Percentiles rank a stretch among this genome's conserved stretches.
Evolutionary conservation across 768 basidiomycete species (phyloP).

Genomic region (Tephrocybe rancida): DNA sequence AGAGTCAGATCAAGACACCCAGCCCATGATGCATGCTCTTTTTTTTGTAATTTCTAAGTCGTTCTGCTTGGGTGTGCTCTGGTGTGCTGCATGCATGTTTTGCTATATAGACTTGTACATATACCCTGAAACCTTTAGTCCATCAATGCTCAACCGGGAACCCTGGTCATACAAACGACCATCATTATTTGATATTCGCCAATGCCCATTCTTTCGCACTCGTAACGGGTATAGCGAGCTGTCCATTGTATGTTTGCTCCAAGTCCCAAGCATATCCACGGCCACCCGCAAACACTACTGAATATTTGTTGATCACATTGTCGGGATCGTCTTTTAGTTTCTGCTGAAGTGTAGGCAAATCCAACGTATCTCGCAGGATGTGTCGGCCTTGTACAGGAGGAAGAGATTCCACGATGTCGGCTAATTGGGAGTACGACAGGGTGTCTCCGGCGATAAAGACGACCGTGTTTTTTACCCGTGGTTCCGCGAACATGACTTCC

Average conservation of each 20-base stretch:
- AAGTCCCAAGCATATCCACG: slow-evolving; percentile 24
- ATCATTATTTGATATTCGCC: not conserved
- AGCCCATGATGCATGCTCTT: slow-evolving; percentile 8
- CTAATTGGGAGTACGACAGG: slow-evolving; percentile 24
- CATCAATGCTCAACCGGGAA: not conserved
- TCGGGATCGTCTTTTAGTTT: slow-evolving; percentile 20
- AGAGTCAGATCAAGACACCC: slow-evolving; percentile 40
- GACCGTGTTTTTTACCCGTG: slow-evolving; percentile 18
- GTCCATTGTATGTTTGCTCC: slow-evolving; percentile 18
- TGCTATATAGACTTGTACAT: not conserved
- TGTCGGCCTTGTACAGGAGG: slow-evolving; percentile 2
- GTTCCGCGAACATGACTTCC: slow-evolving; percentile 16
- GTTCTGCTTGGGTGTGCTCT: too few species aligned
- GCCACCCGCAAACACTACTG: slow-evolving; percentile 24
- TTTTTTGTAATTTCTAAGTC: not conserved
- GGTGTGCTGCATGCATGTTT: too few species aligned
- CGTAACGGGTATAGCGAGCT: slow-evolving; percentile 13
- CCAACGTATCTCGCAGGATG: slow-evolving; percentile 20
- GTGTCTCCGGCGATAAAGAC: slow-evolving; percentile 32
- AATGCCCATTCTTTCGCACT: slow-evolving; percentile 11
- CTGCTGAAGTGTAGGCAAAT: slow-evolving; percentile 14
- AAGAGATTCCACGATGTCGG: slow-evolving; percentile 20
- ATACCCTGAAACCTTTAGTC: not conserved
- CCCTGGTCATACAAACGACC: not conserved
- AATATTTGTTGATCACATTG: slow-evolving; percentile 23